These are phyloP conservation scores for Trematosphaeria pertusa DNA, from an alignment of 2,329 filamentous ascomycete species.

Conservation along the genomic window DNA sequence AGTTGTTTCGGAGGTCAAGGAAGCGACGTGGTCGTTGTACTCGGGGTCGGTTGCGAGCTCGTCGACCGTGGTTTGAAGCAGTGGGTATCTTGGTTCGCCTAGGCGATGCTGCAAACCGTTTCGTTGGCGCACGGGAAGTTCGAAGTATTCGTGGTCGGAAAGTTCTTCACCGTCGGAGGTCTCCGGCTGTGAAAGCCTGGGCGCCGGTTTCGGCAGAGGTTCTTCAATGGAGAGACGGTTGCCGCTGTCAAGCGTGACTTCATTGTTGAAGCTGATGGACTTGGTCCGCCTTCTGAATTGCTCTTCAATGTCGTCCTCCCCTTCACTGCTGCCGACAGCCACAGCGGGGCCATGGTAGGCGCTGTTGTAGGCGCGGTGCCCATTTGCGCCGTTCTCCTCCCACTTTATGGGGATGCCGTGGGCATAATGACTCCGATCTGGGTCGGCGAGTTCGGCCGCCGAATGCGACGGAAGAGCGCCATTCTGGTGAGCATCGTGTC, in stretches of 20 bases:
- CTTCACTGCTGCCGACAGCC: constrained; percentile 32
- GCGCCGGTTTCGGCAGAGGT: constrained; percentile 43
- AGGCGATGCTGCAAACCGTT: constrained; percentile 31
- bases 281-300: constrained; percentile 42
- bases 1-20: constrained; percentile 52
- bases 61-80: constrained; percentile 45
- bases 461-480: constrained; percentile 30
- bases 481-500: constrained; percentile 33
- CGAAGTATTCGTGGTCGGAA: constrained; percentile 43
- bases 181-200: constrained; percentile 26
- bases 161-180: constrained; percentile 36
- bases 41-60: constrained; percentile 33
- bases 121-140: constrained; percentile 34
- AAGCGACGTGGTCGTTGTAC: constrained; percentile 47
- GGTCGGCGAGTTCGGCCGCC: constrained; percentile 23
- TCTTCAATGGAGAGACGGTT: constrained; percentile 46
- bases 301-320: constrained; percentile 34
- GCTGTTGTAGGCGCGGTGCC: constrained; percentile 24
- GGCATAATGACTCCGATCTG: constrained; percentile 25
- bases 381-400: constrained; percentile 24
- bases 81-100: constrained; percentile 40
- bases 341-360: constrained; percentile 26
- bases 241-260: constrained; percentile 51
- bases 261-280: constrained; percentile 51
- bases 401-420: constrained; percentile 26